Evolutionary conservation across 352 stramenopile species (phyloP), one percentile per base, ranked within the genome.

Genomic region (Phytophthora pisi): DNA sequence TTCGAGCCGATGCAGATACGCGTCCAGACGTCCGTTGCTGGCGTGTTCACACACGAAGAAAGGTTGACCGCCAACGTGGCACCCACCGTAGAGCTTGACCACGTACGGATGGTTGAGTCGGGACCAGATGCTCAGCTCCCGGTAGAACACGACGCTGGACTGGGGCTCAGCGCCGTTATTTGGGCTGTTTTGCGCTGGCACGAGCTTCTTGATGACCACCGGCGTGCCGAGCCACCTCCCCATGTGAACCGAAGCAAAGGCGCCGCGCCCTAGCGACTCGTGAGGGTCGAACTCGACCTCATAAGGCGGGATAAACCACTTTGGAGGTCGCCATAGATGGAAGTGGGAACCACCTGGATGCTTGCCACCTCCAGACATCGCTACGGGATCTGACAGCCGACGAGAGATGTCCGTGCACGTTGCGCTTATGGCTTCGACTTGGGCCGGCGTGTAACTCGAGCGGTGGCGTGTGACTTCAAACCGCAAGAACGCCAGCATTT

Each of bases 41-140:
- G 72, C 72, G 13, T 36, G 61, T 40, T 79, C 71, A 42, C 67
- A 79, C 24, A 79, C 59, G 59, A 79, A 79, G 71, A 76, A 79
- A 23, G 72, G 72, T 31, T 73, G 51, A 0, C 64, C 72, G 13
- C 72, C 72, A 18, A 79, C 68, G 15, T 79, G 68, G 16, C 69
- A 77, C 0, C 68, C 72, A 20, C 72, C 72, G 54, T 70, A 79
- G 2, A 79, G 68, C 40, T 77, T 69, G 23, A 79, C 63, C 34
- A 79, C 60, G 50, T 79, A 68, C 10, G 72, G 72, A 28, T 79
- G 68, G 10, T 68, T 68, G 2, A 79, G 57, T 53, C 61, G 51
- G 31, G 68, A 69, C 68, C 72, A 79, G 49, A 77, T 74, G 59
- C 62, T 66, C 18, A 77, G 46, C 45, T 79, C 72, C 4, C 54